Percentiles rank a stretch among this genome's conserved stretches.
Evolutionary conservation across 495 filamentous ascomycete species (phyloP).

Genomic region (Aspergillus biplanus): DNA sequence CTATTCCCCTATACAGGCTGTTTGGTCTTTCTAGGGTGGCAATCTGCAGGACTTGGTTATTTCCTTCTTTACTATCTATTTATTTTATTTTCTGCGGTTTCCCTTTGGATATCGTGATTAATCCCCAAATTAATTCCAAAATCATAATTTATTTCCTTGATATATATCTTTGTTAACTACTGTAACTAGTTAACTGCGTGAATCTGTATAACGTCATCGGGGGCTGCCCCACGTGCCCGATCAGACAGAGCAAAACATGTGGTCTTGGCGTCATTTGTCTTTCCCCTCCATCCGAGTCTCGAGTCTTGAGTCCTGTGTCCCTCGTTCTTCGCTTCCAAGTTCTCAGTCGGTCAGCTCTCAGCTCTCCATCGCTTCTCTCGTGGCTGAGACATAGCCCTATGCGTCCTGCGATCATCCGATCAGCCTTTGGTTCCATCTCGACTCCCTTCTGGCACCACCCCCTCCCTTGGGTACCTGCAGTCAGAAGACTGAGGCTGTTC

Average conservation of each 20-base stretch:
- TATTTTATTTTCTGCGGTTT: not conserved
- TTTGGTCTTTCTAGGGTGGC: conserved; percentile 21
- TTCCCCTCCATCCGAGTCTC: not conserved
- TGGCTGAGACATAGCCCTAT: conserved; percentile 5
- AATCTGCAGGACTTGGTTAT: conserved; percentile 14
- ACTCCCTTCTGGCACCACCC: conserved; percentile 8
- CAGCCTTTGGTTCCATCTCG: not conserved
- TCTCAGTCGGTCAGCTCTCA: conserved; percentile 2
- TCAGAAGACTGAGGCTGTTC: conserved; percentile 19
- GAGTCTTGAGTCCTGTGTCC: no score
- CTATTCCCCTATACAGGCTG: conserved; percentile 30
- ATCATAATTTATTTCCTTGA: no score
- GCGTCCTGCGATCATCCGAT: conserved; percentile 7
- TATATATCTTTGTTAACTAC: no score
- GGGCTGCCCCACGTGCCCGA: conserved; percentile 31
- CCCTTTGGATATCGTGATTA: no score
- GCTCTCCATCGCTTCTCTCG: conserved; percentile 1
- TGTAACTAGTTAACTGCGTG: not conserved
- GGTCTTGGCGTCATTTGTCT: conserved; percentile 8
- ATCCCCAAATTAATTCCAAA: no score
- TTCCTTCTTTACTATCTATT: conserved; percentile 4
- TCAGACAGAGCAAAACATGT: conserved; percentile 23
- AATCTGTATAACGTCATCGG: conserved; percentile 30
- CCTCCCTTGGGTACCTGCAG: conserved; percentile 14
- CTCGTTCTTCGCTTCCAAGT: not conserved